Conservation (phyloP, 441 rosid genomes). For the Dalechampia spathulata region DNA sequence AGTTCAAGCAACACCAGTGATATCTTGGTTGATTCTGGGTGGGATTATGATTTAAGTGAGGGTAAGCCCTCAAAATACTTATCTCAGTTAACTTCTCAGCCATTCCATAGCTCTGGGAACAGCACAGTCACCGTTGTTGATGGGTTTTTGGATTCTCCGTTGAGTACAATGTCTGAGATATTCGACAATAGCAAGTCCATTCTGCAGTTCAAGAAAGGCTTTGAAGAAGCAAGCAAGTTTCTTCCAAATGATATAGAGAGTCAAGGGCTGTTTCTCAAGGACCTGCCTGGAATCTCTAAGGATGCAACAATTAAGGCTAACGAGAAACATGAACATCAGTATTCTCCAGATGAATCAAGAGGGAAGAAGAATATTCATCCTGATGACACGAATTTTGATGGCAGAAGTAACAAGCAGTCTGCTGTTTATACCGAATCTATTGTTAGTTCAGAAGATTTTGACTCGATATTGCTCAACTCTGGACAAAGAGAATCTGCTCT, state of each 20-base stretch:
- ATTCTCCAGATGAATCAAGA: constrained; percentile 12
- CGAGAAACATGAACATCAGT: constrained; percentile 25
- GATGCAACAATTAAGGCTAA: constrained; percentile 15
- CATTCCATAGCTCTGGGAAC: constrained; percentile 29
- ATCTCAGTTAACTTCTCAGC: constrained; percentile 25
- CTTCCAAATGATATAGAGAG: constrained; percentile 41
- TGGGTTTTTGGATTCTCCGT: constrained; percentile 23
- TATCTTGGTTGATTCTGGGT: constrained; percentile 15
- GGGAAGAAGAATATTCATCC: constrained; percentile 40
- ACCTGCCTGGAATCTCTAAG: constrained; percentile 12
- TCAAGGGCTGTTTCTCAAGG: constrained; percentile 20
- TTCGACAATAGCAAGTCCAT: constrained; percentile 42
- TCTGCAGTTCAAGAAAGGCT: constrained; percentile 62
- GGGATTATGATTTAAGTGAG: constrained; percentile 22
- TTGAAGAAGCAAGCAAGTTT: constrained; percentile 78
- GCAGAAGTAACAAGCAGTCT: constrained; percentile 43
- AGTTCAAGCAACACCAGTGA: constrained; percentile 13
- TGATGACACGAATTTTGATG: constrained; percentile 24
- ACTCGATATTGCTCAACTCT: constrained; percentile 38
- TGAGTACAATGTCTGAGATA: constrained; percentile 31
- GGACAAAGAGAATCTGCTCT: constrained; percentile 35
- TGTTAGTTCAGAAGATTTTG: constrained; percentile 41
- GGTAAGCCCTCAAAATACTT: constrained; percentile 6
- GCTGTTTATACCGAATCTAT: constrained; percentile 27
- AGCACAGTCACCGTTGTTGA: constrained; percentile 14